phyloP scores from a whole-genome alignment of 192 early-diverging fungal genomes.

The Jimgerdemannia flammicorona region DNA sequence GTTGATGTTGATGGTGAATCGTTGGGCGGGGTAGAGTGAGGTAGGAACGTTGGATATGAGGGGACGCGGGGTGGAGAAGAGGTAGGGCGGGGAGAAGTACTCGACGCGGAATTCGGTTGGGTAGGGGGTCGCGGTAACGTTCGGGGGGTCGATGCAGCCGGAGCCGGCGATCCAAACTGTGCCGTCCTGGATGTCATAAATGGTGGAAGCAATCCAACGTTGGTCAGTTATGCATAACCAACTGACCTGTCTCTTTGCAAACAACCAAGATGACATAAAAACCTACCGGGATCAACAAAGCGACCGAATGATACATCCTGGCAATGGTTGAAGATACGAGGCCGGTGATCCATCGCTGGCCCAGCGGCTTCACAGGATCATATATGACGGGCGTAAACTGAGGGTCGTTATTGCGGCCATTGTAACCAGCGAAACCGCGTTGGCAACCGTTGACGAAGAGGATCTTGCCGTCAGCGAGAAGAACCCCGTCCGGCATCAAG shows the following conservation, averaged over 20 bases:
- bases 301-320: conserved; percentile 60
- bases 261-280: too few species aligned
- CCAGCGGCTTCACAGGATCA: conserved; percentile 33
- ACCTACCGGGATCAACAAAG: conserved; percentile 29
- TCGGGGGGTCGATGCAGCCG: conserved; percentile 42
- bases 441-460: conserved; percentile 54
- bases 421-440: conserved; percentile 47
- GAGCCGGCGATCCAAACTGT: conserved; percentile 57
- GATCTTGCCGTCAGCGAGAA: conserved; percentile 48
- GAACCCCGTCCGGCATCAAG: conserved; percentile 42
- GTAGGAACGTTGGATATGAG: conserved; percentile 29
- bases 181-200: conserved; percentile 29
- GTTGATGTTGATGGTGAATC: conserved; percentile 17
- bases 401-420: conserved; percentile 36
- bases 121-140: conserved; percentile 23
- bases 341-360: conserved; percentile 39
- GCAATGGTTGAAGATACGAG: conserved; percentile 48
- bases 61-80: conserved; percentile 35
- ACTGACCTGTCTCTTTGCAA: too few species aligned
- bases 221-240: too few species aligned
- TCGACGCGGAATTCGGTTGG: conserved; percentile 56
- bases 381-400: conserved; percentile 50
- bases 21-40: conserved; percentile 13
- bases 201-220: too few species aligned
- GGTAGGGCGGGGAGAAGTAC: conserved; percentile 46